A percentile compares a stretch with the other conserved stretches of the same genome.
Evolutionary conservation across 257 asterid genomes (phyloP).

Genomic region (Craterostigma plantagineum): DNA sequence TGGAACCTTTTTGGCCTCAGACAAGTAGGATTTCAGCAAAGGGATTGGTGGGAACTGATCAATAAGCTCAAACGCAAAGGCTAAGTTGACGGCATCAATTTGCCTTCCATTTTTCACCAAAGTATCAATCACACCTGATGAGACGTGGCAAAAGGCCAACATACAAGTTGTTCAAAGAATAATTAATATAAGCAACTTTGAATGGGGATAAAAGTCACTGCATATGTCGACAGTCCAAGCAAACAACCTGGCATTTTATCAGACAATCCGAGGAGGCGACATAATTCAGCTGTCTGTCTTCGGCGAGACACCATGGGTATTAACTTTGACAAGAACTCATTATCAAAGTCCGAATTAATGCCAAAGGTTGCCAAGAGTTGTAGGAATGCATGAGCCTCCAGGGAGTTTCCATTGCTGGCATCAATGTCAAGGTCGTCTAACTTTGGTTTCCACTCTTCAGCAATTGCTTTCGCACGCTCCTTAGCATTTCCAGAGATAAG

Average conservation of each 20-base stretch:
- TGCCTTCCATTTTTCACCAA: slow-evolving; percentile 79
- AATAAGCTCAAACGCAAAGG: slow-evolving; percentile 79
- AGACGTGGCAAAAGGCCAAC: slow-evolving; percentile 1
- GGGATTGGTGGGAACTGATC: slow-evolving; percentile 63
- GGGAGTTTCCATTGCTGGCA: slow-evolving; percentile 88
- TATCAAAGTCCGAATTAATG: slow-evolving; percentile 67
- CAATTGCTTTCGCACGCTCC: slow-evolving; percentile 71
- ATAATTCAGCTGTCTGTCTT: slow-evolving; percentile 88
- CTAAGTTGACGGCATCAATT: slow-evolving; percentile 93
- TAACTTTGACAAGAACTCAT: slow-evolving; percentile 55
- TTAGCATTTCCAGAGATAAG: slow-evolving; percentile 38
- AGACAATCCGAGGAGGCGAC: slow-evolving; percentile 82
- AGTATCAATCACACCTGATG: slow-evolving; percentile 78
- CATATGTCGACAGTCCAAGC: slow-evolving; percentile 1
- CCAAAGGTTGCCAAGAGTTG: slow-evolving; percentile 87
- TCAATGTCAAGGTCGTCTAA: slow-evolving; percentile 77
- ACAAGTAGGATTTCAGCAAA: slow-evolving; percentile 65
- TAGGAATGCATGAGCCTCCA: slow-evolving; percentile 96
- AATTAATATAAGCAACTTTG: not conserved
- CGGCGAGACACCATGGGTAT: slow-evolving; percentile 99
- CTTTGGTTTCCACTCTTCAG: slow-evolving; percentile 92
- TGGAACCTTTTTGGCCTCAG: slow-evolving; percentile 49
- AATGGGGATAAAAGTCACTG: not conserved
- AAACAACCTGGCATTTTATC: slow-evolving; percentile 90
- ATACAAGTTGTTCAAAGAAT: not conserved